phyloP scores from a whole-genome alignment of 2,329 filamentous ascomycete species.

The Cercospora berteroae region DNA sequence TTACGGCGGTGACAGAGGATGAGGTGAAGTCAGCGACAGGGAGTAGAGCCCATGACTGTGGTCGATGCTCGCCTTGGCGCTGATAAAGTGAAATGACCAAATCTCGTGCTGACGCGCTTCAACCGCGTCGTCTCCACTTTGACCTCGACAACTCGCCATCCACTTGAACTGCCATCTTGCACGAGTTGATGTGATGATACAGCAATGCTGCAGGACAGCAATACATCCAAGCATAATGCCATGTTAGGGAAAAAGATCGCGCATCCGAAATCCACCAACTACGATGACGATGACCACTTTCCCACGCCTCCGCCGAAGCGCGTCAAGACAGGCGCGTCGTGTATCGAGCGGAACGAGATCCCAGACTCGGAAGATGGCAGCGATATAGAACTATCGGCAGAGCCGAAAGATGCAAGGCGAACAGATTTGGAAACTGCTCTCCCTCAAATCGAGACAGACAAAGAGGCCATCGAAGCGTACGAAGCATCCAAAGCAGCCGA shows the following conservation, averaged over 20 bases:
- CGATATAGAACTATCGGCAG: conserved; percentile 27
- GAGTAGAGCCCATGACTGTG: background rate
- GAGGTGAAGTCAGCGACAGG: background rate
- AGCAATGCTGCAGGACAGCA: conserved; percentile 41
- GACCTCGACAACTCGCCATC: background rate
- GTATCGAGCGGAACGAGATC: conserved; percentile 23
- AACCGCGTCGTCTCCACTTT: conserved; percentile 4
- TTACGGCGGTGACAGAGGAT: background rate
- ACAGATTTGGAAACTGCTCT: conserved; percentile 72
- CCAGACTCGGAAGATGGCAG: conserved; percentile 37
- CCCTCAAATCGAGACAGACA: conserved; percentile 63
- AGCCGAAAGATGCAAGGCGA: conserved; percentile 40
- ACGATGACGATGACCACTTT: conserved; percentile 39
- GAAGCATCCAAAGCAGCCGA: conserved; percentile 65
- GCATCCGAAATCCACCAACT: conserved; percentile 48
- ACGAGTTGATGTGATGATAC: background rate
- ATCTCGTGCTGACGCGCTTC: conserved; percentile 7
- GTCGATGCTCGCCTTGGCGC: background rate
- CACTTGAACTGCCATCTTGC: background rate
- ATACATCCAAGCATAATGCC: conserved; percentile 47
- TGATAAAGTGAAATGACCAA: conserved; percentile 2
- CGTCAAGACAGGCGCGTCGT: conserved; percentile 26
- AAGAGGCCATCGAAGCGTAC: conserved; percentile 75
- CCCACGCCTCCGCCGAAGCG: conserved; percentile 44
- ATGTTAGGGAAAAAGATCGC: conserved; percentile 48